Evolutionary conservation across 257 asterid species (phyloP).

Genomic region (Solanum pennellii): DNA sequence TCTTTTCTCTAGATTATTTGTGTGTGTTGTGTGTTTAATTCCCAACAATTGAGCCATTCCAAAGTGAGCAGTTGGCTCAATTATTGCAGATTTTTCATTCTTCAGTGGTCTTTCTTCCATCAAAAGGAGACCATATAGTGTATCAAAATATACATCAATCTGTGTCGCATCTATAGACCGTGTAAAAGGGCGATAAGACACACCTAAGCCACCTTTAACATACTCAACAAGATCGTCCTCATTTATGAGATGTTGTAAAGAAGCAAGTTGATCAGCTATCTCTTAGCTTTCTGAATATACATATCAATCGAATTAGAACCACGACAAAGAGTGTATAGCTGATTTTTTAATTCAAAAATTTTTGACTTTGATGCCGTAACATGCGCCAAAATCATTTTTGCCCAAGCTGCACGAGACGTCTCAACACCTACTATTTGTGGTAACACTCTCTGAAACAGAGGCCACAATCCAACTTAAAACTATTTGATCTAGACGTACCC

Average conservation of each 20-base stretch:
- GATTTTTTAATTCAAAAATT: neutral
- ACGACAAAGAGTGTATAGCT: neutral
- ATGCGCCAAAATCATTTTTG: neutral
- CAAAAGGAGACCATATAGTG: too few relatives aligned
- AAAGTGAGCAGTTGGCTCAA: neutral
- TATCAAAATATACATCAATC: neutral
- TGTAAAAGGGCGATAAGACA: neutral
- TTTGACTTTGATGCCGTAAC: neutral
- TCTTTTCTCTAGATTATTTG: too few relatives aligned
- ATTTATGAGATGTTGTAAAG: neutral
- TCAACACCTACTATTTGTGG: neutral
- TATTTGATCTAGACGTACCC: neutral
- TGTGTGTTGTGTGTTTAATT: too few relatives aligned
- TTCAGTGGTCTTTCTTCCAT: neutral
- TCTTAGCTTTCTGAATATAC: neutral
- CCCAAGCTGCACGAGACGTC: neutral
- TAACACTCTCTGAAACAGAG: neutral
- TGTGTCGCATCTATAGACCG: neutral
- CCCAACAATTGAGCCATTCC: neutral
- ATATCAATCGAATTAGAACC: neutral
- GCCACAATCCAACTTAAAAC: neutral
- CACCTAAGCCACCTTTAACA: neutral
- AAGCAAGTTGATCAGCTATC: neutral
- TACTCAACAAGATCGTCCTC: neutral
- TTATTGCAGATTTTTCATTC: neutral